Evolutionary conservation across 2,329 filamentous ascomycete genomes (phyloP), one percentile per base, ranked within the genome.

Genomic region (Paecilomyces fulvus): DNA sequence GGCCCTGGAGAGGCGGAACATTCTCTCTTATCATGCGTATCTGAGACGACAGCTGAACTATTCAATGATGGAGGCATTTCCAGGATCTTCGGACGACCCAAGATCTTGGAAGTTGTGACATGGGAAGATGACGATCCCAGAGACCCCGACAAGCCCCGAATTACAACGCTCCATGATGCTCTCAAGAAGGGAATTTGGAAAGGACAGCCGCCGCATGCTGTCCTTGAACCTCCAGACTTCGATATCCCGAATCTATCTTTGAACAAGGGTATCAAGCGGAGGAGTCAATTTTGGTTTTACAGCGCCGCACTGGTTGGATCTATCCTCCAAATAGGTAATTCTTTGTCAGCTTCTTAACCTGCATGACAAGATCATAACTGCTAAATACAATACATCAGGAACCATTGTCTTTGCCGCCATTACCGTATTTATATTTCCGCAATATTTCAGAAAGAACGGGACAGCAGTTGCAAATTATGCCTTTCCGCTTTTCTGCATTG

Each of bases 21-120:
- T 0, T 77, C 80, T 23, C 60, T 80, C 0, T 68, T 79, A 56
- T 77, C 77, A 0, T 80, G 76, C 3, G 78, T 78, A 0, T 79
- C 76, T 0, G 63, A 74, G 9, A 74, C 75, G 0, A 76, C 74
- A 0, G 76, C 74, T 3, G 77, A 80, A 56, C 60, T 79, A 0
- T 79, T 73, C 59, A 78, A 78, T 7, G 72, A 75, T 51, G 62
- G 68, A 0, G 67, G 70, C 0, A 66, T 80, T 2, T 67, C 71
- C 1, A 64, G 70, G 9, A 70, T 73, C 7, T 68, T 68, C 54
- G 71, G 70, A 1, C 58, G 66, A 20, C 70, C 71, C 1, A 67
- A 63, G 25, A 67, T 73, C 1, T 43, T 73, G 17, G 70, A 74
- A 56, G 59, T 73, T 3, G 60, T 73, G 10, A 74, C 72, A 0